These are phyloP conservation scores for Pneumocystis wakefieldiae DNA, from an alignment of 1,139 yeast species.

Conservation along the genomic window DNA sequence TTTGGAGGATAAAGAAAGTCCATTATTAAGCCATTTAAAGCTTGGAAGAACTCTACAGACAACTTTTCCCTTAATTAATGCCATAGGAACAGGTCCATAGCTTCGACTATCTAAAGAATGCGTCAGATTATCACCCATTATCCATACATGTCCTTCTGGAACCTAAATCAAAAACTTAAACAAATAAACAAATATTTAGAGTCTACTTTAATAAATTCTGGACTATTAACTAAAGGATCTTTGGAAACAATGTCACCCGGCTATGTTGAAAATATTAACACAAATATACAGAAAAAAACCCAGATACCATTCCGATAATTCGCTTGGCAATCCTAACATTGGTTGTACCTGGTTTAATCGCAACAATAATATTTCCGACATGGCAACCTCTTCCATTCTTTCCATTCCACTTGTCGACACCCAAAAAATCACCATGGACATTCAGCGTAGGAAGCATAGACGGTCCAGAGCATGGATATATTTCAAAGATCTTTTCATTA, in stretches of 20 bases:
- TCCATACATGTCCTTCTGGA: conserved; percentile 92
- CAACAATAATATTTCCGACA: conserved; percentile 81
- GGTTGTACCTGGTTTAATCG: conserved; percentile 82
- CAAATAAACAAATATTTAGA: neutral
- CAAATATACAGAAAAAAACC: conserved; percentile 35
- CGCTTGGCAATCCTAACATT: conserved; percentile 77
- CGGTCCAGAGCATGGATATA: conserved; percentile 58
- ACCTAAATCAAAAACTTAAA: neutral
- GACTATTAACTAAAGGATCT: conserved; percentile 9
- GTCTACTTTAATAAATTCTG: conserved; percentile 37
- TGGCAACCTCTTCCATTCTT: conserved; percentile 45
- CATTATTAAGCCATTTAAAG: neutral
- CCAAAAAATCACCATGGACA: conserved; percentile 61
- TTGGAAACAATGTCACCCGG: conserved; percentile 4
- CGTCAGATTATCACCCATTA: conserved; percentile 82
- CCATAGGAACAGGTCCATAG: conserved; percentile 80
- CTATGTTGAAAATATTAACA: conserved; percentile 5
- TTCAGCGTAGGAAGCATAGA: conserved; percentile 88
- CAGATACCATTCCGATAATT: conserved; percentile 89
- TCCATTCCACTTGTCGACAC: conserved; percentile 45
- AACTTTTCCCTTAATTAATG: conserved; percentile 70
- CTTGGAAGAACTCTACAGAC: conserved; percentile 6
- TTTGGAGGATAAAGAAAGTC: neutral
- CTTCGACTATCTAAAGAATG: conserved; percentile 84
- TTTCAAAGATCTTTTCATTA: conserved; percentile 58